A percentile compares a stretch with the other conserved stretches of the same genome.
Conservation (phyloP, 1,139 yeast genomes). For the Taphrina betulina region DNA sequence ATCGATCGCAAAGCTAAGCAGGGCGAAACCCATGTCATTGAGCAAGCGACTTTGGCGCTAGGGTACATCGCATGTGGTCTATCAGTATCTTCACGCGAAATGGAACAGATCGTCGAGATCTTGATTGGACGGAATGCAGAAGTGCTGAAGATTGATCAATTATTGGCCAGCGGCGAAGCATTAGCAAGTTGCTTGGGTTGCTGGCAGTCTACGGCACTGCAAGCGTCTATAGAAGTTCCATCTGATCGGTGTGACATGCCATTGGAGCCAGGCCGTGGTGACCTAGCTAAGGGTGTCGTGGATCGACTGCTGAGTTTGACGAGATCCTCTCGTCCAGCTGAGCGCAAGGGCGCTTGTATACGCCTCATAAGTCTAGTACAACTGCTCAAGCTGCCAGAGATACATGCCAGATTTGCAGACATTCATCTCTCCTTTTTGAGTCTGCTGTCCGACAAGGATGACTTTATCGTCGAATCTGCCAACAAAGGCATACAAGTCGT, state of each 20-base stretch:
- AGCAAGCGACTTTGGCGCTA: background rate
- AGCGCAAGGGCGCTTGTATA: constrained; percentile 63
- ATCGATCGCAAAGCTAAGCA: background rate
- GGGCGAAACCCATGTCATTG: background rate
- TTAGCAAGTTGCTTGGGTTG: constrained; percentile 70
- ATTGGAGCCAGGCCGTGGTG: background rate
- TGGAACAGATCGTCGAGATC: background rate
- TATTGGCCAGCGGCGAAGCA: constrained; percentile 77
- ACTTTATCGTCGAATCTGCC: constrained; percentile 84
- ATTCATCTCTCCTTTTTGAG: constrained; percentile 64
- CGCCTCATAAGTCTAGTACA: constrained; percentile 83
- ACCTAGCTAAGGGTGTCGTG: background rate
- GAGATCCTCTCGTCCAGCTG: constrained; percentile 13
- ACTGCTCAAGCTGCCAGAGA: constrained; percentile 58
- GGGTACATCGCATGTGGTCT: constrained; percentile 2
- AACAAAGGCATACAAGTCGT: constrained; percentile 81
- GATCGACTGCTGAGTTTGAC: background rate
- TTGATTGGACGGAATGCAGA: background rate
- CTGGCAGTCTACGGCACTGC: constrained; percentile 64
- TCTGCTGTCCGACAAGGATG: constrained; percentile 41
- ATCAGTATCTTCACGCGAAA: background rate
- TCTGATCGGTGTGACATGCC: background rate
- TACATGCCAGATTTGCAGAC: constrained; percentile 52
- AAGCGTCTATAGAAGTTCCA: constrained; percentile 54
- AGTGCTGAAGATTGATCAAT: background rate